Conservation (phyloP, 1,284 basidiomycete species). For the Heterobasidion occidentale region DNA sequence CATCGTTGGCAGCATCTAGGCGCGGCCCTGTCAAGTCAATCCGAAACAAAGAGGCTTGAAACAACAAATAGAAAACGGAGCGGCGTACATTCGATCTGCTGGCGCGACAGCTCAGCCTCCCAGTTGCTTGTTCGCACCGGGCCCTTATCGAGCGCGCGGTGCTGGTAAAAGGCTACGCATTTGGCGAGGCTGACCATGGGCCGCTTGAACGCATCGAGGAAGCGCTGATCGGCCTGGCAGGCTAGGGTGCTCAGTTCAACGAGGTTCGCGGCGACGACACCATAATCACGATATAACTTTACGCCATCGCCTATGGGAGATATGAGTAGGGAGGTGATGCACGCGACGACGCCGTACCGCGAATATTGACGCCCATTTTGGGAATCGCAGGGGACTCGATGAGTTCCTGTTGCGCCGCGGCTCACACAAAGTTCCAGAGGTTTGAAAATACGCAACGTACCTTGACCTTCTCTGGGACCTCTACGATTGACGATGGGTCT, state of each 20-base stretch:
- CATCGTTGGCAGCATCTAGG: constrained; percentile 59
- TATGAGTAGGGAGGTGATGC: not conserved
- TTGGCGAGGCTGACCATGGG: constrained; percentile 44
- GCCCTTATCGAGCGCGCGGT: constrained; percentile 41
- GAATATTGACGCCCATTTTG: constrained; percentile 56
- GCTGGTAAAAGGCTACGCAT: constrained; percentile 44
- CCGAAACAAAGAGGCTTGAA: not conserved
- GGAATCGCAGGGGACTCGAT: constrained; percentile 36
- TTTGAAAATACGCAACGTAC: constrained; percentile 17
- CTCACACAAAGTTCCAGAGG: not conserved
- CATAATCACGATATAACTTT: constrained; percentile 54
- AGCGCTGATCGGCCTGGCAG: constrained; percentile 35
- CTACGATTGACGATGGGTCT: constrained; percentile 15
- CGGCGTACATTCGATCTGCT: constrained; percentile 39
- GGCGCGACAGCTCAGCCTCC: constrained; percentile 35
- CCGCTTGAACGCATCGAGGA: constrained; percentile 28
- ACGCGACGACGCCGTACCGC: constrained; percentile 29
- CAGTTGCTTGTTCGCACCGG: constrained; percentile 48
- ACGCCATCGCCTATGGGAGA: constrained; percentile 45
- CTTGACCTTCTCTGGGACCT: constrained; percentile 36
- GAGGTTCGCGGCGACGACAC: constrained; percentile 40
- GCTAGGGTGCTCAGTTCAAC: constrained; percentile 52
- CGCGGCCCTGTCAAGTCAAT: not conserved
- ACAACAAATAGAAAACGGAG: not conserved
- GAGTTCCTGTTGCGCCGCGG: constrained; percentile 28